These are phyloP conservation scores for Croton setiger DNA, from an alignment of 441 rosid genomes.

Conservation along the genomic window DNA sequence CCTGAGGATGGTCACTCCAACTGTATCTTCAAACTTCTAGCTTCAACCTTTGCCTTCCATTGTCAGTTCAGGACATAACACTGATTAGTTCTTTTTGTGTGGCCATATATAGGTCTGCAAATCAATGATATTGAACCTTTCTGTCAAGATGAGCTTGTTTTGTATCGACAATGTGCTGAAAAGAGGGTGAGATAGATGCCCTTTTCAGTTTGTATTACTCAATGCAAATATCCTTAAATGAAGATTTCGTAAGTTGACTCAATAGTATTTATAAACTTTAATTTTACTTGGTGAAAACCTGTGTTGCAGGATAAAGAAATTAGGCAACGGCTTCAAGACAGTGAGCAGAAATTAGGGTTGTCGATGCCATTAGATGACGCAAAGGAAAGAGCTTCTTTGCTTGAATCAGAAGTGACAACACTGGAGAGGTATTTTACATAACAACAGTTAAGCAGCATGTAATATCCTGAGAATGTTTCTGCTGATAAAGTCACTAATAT, in stretches of 20 bases:
- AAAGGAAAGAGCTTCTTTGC: slow-evolving; percentile 64
- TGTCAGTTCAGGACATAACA: not conserved
- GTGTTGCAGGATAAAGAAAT: slow-evolving; percentile 71
- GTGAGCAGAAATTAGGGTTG: slow-evolving; percentile 78
- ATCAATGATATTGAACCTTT: slow-evolving; percentile 89
- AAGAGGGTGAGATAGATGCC: slow-evolving; percentile 50
- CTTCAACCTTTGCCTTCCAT: slow-evolving; percentile 1
- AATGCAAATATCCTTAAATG: slow-evolving; percentile 13
- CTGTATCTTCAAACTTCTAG: not conserved
- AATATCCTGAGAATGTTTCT: slow-evolving; percentile 5
- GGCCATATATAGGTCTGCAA: slow-evolving; percentile 75
- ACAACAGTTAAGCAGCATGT: not conserved
- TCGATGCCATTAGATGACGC: slow-evolving; percentile 87
- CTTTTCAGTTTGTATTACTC: slow-evolving; percentile 3
- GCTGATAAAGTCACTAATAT: not conserved
- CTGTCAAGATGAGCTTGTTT: slow-evolving; percentile 87
- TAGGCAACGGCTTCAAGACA: slow-evolving; percentile 78
- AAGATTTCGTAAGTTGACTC: slow-evolving; percentile 8
- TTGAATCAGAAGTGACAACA: slow-evolving; percentile 75
- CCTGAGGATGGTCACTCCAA: not conserved
- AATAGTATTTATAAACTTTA: slow-evolving; percentile 6
- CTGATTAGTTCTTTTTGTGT: slow-evolving; percentile 15
- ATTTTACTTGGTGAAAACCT: slow-evolving; percentile 12
- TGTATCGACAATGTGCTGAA: slow-evolving; percentile 77
- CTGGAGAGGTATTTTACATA: slow-evolving; percentile 62